These are phyloP conservation scores for Meyerozyma carpophila DNA, from an alignment of 1,139 yeast genomes.

Conservation along the genomic window DNA sequence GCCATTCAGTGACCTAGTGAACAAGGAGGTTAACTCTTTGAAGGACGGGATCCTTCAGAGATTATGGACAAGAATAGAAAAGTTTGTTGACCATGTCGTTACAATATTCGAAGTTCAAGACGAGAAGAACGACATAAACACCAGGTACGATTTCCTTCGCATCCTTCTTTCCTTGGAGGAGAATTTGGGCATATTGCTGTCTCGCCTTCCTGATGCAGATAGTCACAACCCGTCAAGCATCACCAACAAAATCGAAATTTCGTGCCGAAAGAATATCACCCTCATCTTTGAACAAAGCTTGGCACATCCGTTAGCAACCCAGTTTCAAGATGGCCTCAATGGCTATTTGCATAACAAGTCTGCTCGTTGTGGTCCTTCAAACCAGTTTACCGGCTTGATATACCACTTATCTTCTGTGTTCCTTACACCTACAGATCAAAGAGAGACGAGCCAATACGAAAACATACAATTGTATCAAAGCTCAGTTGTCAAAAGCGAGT, in stretches of 20 bases:
- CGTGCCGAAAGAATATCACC: not conserved
- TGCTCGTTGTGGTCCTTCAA: slow-evolving; percentile 13
- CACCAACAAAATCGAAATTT: not conserved
- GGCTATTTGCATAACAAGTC: not conserved
- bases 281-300: not conserved
- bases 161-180: not conserved
- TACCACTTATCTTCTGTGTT: slow-evolving; percentile 18
- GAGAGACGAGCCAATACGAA: slow-evolving; percentile 6
- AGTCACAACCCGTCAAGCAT: not conserved
- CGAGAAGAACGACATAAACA: not conserved
- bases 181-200: not conserved
- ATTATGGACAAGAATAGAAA: not conserved
- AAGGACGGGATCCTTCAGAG: not conserved
- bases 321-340: not conserved
- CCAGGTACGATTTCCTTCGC: not conserved
- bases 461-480: slow-evolving; percentile 20
- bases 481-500: slow-evolving; percentile 11
- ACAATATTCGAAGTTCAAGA: not conserved
- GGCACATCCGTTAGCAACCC: not conserved
- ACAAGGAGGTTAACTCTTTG: not conserved
- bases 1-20: not conserved
- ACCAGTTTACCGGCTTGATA: slow-evolving; percentile 17
- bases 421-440: slow-evolving; percentile 5
- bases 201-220: not conserved
- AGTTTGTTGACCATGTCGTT: not conserved